Conservation (phyloP, 2,329 filamentous ascomycete genomes). For the Dothideomycetes sp. region DNA sequence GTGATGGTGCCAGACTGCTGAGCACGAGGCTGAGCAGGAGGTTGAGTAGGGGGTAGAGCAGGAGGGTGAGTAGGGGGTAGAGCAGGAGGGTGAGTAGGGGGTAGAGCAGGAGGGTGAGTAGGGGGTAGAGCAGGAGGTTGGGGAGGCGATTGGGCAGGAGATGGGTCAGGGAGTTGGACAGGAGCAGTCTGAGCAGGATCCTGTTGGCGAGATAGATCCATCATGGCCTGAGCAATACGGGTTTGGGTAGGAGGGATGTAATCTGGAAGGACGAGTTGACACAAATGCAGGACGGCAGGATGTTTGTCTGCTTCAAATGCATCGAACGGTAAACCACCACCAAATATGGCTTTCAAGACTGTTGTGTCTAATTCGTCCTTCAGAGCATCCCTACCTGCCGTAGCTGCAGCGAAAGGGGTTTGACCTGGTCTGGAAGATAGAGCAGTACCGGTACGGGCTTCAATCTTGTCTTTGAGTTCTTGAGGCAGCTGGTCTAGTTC, state of each 20-base stretch:
- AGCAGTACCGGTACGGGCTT: conserved; percentile 1
- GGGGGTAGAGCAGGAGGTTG: not conserved
- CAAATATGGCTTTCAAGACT: conserved; percentile 5
- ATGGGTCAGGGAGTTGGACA: not conserved
- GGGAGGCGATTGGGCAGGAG: no score
- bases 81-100: conserved; percentile 1
- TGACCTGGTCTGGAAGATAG: conserved; percentile 1
- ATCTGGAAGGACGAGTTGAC: conserved; percentile 2
- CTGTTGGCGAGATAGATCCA: not conserved
- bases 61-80: conserved; percentile 1
- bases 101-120: not conserved
- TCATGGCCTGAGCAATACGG: conserved; percentile 8
- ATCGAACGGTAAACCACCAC: conserved; percentile 8
- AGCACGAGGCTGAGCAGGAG: no score
- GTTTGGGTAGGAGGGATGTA: conserved; percentile 7
- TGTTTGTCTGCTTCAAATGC: conserved; percentile 8
- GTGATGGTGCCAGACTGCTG: no score
- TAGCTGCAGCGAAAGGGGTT: not conserved
- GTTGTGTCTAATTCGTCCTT: conserved; percentile 2
- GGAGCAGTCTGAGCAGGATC: not conserved
- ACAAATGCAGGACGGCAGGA: conserved; percentile 3
- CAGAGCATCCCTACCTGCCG: not conserved
- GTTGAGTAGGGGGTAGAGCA: conserved; percentile 1
- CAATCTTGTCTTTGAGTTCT: conserved; percentile 5
- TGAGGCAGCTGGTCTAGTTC: conserved; percentile 5